Conservation (phyloP, 2,329 filamentous ascomycete species). For the Pseudogymnoascus sp. region DNA sequence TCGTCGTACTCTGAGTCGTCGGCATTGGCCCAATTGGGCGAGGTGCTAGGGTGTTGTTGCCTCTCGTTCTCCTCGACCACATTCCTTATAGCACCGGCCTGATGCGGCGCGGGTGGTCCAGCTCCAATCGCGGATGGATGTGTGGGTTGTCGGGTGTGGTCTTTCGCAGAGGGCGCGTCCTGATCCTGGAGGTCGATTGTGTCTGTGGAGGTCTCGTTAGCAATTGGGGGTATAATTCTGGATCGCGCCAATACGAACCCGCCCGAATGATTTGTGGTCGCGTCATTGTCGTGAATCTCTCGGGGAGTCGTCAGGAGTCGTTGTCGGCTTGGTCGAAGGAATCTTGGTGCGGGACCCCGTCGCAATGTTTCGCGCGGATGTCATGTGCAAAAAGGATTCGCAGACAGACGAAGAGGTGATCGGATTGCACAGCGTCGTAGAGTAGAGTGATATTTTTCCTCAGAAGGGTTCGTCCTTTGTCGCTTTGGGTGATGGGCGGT, state of each 20-base stretch:
- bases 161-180: constrained; percentile 72
- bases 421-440: background rate
- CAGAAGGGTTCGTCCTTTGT: background rate
- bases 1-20: constrained; percentile 33
- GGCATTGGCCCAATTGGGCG: constrained; percentile 41
- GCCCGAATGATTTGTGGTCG: constrained; percentile 48
- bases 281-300: constrained; percentile 34
- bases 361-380: background rate
- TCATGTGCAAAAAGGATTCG: background rate
- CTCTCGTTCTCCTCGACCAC: constrained; percentile 65
- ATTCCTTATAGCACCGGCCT: constrained; percentile 75
- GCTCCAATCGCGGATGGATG: constrained; percentile 42
- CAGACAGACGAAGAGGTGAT: background rate
- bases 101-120: constrained; percentile 58
- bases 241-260: constrained; percentile 32
- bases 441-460: background rate
- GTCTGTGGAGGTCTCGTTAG: constrained; percentile 46
- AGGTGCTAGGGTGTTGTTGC: constrained; percentile 46
- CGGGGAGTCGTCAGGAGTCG: background rate
- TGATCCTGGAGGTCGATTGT: constrained; percentile 91
- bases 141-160: constrained; percentile 55
- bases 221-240: constrained; percentile 15
- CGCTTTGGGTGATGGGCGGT: background rate
- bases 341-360: constrained; percentile 2
- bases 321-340: background rate